Evolutionary conservation across 2,329 filamentous ascomycete genomes (phyloP), one percentile per base, ranked within the genome.

Genomic region (Neodidymelliopsis sp.): DNA sequence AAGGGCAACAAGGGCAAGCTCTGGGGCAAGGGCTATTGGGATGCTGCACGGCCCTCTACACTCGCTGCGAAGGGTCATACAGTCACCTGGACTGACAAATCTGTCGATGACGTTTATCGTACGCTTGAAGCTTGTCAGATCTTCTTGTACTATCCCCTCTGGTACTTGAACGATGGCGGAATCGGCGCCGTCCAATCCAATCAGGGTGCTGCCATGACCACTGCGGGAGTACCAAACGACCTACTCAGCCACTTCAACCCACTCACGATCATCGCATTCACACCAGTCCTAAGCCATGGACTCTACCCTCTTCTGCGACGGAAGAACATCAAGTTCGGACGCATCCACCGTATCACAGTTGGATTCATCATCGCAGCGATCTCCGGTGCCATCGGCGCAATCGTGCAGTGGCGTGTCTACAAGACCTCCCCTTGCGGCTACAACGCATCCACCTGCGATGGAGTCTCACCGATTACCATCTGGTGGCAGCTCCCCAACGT

Each of bases 281-380:
- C 77, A 1, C 79, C 79, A 0, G 53, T 81, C n/a, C 66, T 81
- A 16, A 79, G 75, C 56, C 77, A 78, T 37, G 67, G 75, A 15
- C 46, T 82, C 8, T 82, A 82, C 54, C 79, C 79, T 2, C 29
- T 70, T 1, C 67, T 81, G 6, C 67, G 74, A 1, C 74, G 65
- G 24, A 41, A 64, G 25, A 71, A 72, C 35, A 75, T 81, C 51
- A 72, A 74, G 51, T 78, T 79, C 49, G 79, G 78, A 3, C 78
- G 76, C 11, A 73, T 81, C 44, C 75, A 69, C 28, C 78, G 78
- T 41, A 80, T 81, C 52, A 78, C 77, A 2, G 75, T 83, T 3
- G 81, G 81, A 24, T 76, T 83, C 48, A 60, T 70, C 31, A 60
- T 84, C 57, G 80, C 80, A 2, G 74, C 75, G 1, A 44, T 82